Base-by-base conservation (phyloP, 495 filamentous ascomycete species). In the Staphylotrichum longicolle region DNA sequence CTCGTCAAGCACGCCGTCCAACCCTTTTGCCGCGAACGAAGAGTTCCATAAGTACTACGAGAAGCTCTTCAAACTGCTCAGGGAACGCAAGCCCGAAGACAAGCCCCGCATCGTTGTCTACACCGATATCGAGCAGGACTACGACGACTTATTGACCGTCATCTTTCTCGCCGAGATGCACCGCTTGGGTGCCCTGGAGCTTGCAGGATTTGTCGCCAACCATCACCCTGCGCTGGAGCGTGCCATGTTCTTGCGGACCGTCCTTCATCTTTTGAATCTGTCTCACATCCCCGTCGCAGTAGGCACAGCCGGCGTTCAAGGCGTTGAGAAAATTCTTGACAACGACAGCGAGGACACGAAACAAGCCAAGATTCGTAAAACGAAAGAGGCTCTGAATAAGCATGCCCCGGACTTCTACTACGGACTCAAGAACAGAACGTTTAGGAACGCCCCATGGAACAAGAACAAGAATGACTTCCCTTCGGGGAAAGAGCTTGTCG, bases 141-240 rank as follows among this genome's bases (percentile, higher is more conserved):
- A 67, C 20, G 65, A 67, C 20, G 65, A 67, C 55, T 49, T 67
- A 11, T 32, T 64, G 40, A 62, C 65, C 45, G 55, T 67, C 49
- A 62, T 67, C 50, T 67, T 67, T 20, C 58, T 67, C 14, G 57
- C 47, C 49, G 65, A 67, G n/a, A 67, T 67, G 65, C 62, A 67
- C 20, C 65, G 62, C 39, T 56, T 67, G 40, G 65, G 65, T 6
- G 65, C 48, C 8, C 15, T 67, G 46, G 42, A 67, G 34, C 58
- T 67, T 14, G 61, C 54, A 2, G 65, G 65, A 12, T 61, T 57
- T 8, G 40, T 67, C 33, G 55, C 65, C n/a, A 67, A 67, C 54
- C 65, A 67, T 20, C 14, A 60, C 5, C 57, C 54, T 0, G 46
- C 62, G 11, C 6, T 34, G 9, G 4, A 55, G n/a, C 58, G 65